Evolutionary conservation across 768 basidiomycete genomes (phyloP), one percentile per base, ranked within the genome.

Genomic region (Podaxis pistillaris): DNA sequence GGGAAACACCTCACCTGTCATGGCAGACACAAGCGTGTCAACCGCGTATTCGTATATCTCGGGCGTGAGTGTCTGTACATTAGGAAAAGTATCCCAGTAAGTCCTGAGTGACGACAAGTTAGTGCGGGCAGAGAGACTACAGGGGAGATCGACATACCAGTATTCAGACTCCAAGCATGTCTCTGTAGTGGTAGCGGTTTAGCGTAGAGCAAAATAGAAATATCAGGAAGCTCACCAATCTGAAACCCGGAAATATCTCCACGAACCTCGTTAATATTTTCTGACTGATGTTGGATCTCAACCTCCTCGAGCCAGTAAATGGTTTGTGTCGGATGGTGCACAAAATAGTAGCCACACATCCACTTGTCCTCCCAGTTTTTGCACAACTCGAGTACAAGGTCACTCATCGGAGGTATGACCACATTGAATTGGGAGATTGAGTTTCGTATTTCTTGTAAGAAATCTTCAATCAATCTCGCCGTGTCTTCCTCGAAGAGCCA

Each of bases 271-370:
- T 17, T 36, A 17, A 47, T 11, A 1, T 3, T 8, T 22, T 36
- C 6, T 17, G 40, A 37, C 22, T 19, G 33, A 22, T 49, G 11
- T 3, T 53, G 4, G 1, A 62, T 9, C 12, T 54, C 33, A 13
- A 62, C 52, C 8, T 49, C 33, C 13, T 62, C 60, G 11, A 55
- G 28, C 60, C 60, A 62, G 41, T 55, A 62, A 5, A 62, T 24
- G 44, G 28, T 17, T 33, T 36, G 41, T 4, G 30, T 62, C 15
- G 44, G 52, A 19, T 62, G 60, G 12, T 47, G 11, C 2, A 56
- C 52, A 47, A 62, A 54, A 19, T 62, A 56, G 24, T 62, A 62
- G 17, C 60, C 60, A n/a, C 60, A 62, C 38, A 30, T 57, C 56
- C 26, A 44, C 8, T 22, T 36, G 1, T 36, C 56, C 24, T 24